These are phyloP conservation scores for Perkinsus olseni DNA, from an alignment of 169 alveolate genomes.

Conservation along the genomic window DNA sequence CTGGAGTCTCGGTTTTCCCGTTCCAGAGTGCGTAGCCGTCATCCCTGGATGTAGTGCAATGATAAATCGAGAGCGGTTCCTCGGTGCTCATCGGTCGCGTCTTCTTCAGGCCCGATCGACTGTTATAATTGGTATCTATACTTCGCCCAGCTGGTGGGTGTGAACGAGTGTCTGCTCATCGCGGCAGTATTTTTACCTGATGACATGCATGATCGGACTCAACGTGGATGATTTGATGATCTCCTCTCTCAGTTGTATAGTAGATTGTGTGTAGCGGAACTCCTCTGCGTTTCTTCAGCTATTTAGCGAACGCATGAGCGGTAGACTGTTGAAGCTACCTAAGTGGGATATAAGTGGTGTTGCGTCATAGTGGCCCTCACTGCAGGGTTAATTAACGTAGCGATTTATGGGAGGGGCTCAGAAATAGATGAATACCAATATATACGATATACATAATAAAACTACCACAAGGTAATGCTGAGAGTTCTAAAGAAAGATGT, in stretches of 20 bases:
- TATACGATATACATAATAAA: too few relatives aligned
- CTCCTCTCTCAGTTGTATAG: neutral
- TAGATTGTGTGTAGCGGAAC: neutral
- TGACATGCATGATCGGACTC: neutral
- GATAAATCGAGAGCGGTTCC: neutral
- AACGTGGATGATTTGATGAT: neutral
- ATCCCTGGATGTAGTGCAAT: neutral
- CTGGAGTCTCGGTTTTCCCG: neutral
- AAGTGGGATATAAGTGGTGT: too few relatives aligned
- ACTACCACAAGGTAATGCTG: too few relatives aligned
- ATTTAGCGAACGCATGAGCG: neutral
- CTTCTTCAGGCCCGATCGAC: neutral
- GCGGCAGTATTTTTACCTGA: neutral
- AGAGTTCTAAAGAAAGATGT: too few relatives aligned
- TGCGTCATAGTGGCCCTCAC: too few relatives aligned
- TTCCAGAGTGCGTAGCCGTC: neutral
- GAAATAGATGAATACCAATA: too few relatives aligned
- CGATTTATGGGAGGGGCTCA: too few relatives aligned
- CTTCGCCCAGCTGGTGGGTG: neutral
- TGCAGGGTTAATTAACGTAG: too few relatives aligned
- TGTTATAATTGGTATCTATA: neutral
- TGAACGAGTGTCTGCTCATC: neutral
- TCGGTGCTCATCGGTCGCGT: neutral
- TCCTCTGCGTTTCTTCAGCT: neutral
- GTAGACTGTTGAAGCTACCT: neutral